Evolutionary conservation across 2,329 filamentous ascomycete genomes (phyloP).

Genomic region (Elsinoe arachidis): DNA sequence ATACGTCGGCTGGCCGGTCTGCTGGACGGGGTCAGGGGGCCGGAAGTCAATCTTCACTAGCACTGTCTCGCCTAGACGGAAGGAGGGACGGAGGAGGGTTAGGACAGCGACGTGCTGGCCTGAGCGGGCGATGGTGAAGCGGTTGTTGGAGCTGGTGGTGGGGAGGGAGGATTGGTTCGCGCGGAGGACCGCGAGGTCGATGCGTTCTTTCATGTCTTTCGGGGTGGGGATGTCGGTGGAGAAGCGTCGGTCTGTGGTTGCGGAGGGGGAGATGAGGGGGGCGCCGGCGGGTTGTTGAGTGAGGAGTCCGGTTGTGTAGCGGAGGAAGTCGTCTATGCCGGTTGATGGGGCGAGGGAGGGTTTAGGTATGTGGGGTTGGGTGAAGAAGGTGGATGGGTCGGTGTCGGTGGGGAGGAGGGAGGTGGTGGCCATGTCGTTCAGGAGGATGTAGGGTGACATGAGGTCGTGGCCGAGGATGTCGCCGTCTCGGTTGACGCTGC

Average conservation of each 20-base stretch:
- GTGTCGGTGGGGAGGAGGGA: conserved; percentile 26
- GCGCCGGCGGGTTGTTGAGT: conserved; percentile 46
- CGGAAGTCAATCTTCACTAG: conserved; percentile 78
- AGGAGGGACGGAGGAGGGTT: conserved; percentile 78
- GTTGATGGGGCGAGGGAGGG: conserved; percentile 22
- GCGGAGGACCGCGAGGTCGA: conserved; percentile 81
- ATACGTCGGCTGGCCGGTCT: conserved; percentile 57
- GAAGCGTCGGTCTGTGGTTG: conserved; percentile 35
- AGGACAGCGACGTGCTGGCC: conserved; percentile 87
- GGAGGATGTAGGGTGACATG: conserved; percentile 84
- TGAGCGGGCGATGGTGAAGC: conserved; percentile 89
- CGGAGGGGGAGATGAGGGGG: conserved; percentile 65
- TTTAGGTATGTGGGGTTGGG: conserved; percentile 30
- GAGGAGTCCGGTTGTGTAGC: conserved; percentile 69
- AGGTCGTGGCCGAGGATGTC: conserved; percentile 88
- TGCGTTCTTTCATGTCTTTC: conserved; percentile 66
- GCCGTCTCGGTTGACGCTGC: conserved; percentile 81
- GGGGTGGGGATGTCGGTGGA: conserved; percentile 38
- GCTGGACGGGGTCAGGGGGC: conserved; percentile 20
- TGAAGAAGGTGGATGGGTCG: conserved; percentile 17
- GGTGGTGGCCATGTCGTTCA: conserved; percentile 68
- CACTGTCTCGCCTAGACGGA: conserved; percentile 79
- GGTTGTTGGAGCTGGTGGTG: conserved; percentile 59
- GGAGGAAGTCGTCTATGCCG: conserved; percentile 57
- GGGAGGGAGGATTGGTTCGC: conserved; percentile 52